A percentile compares a stretch with the other conserved stretches of the same genome.
phyloP scores from a whole-genome alignment of 164 flowering plant genomes.

The Vitis rupestris region DNA sequence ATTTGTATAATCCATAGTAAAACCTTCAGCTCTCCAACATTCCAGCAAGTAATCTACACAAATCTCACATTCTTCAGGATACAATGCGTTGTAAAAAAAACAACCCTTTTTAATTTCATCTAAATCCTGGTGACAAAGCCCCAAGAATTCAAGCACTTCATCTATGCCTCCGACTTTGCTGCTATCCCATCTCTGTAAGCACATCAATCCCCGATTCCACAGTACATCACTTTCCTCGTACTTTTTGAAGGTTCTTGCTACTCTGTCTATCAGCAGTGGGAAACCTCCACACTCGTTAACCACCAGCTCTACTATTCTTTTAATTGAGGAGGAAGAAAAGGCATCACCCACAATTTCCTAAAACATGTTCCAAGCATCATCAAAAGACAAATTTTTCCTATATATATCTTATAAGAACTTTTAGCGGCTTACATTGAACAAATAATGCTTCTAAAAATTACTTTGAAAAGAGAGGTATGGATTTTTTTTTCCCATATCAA shows the following conservation, averaged over 20 bases:
- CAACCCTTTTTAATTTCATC: conserved; percentile 4
- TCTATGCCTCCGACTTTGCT: conserved; percentile 3
- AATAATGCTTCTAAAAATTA: no score
- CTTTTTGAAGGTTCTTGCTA: conserved; percentile 17
- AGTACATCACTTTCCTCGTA: not conserved
- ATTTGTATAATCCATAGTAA: not conserved
- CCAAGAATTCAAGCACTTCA: conserved; percentile 15
- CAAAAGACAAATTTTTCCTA: conserved; percentile 1
- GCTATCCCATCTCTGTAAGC: not conserved
- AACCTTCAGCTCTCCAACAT: conserved; percentile 24
- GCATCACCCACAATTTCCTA: conserved; percentile 8
- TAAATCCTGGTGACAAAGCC: conserved; percentile 16
- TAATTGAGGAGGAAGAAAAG: not conserved
- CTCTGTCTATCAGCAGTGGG: conserved; percentile 10
- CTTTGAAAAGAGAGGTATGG: no score
- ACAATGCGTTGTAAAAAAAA: conserved; percentile 22
- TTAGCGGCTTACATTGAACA: not conserved
- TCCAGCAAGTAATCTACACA: conserved; percentile 11
- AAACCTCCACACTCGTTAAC: conserved; percentile 19
- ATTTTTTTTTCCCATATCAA: no score
- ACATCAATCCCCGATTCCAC: conserved; percentile 14
- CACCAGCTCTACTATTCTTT: not conserved
- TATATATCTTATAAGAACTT: not conserved
- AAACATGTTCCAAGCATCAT: conserved; percentile 29
- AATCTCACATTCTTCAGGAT: conserved; percentile 21